Evolutionary conservation across 192 early-diverging fungal species (phyloP).

Genomic region (Rhizophagus prolifer): DNA sequence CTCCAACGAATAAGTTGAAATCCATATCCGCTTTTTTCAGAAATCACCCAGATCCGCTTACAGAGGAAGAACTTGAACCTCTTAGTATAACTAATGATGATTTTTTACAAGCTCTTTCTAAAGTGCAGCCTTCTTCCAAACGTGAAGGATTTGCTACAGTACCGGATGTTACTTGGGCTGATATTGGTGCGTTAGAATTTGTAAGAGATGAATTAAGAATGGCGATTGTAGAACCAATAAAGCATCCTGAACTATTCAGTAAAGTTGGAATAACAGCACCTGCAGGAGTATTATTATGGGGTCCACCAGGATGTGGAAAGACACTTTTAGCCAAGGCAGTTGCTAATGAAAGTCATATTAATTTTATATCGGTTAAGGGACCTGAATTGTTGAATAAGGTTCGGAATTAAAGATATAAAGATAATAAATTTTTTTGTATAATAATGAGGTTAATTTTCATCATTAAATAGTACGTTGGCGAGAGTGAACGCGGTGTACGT

Average conservation of each 20-base stretch:
- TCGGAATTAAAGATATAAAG: background rate
- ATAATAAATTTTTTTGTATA: background rate
- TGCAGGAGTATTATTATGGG: conserved; percentile 94
- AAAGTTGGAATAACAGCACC: conserved; percentile 87
- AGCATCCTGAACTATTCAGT: conserved; percentile 83
- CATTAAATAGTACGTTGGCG: conserved; percentile 81
- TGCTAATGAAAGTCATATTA: conserved; percentile 95
- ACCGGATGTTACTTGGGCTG: conserved; percentile 93
- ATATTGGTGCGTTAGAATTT: conserved; percentile 85
- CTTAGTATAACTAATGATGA: conserved; percentile 82
- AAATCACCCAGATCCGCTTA: conserved; percentile 71
- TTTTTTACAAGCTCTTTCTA: conserved; percentile 80
- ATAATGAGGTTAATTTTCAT: background rate
- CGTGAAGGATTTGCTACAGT: conserved; percentile 99
- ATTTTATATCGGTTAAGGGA: conserved; percentile 98
- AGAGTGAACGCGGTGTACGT: conserved; percentile 94
- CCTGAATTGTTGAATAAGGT: conserved; percentile 97
- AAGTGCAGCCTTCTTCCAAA: conserved; percentile 95
- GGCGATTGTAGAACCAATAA: conserved; percentile 96
- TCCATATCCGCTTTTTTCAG: conserved; percentile 75
- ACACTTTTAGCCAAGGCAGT: conserved; percentile 97
- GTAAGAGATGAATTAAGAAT: conserved; percentile 92
- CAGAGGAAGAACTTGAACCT: conserved; percentile 76
- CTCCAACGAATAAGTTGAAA: conserved; percentile 50
- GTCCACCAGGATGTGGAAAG: conserved; percentile 98